Percentiles rank a stretch among this genome's conserved stretches.
Conservation (phyloP, 2,329 filamentous ascomycete genomes). For the Hawksworthiomyces lignivorus region DNA sequence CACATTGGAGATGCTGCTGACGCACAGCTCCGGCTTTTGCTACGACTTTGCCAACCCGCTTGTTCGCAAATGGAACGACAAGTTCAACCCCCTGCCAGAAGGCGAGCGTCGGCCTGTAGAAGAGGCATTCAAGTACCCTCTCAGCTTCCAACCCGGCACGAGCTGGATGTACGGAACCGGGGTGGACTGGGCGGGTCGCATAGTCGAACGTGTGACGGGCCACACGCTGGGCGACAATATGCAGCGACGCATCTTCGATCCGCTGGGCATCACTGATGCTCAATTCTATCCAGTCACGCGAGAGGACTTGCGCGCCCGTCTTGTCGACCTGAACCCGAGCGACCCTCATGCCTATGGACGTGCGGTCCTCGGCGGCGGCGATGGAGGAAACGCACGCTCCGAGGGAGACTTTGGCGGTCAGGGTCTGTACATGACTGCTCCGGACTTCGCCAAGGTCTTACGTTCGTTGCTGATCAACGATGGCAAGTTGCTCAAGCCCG, state of each 20-base stretch:
- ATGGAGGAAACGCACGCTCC: constrained; percentile 24
- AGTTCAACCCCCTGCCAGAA: not conserved
- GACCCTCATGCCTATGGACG: constrained; percentile 28
- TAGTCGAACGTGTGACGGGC: constrained; percentile 41
- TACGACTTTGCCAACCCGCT: constrained; percentile 36
- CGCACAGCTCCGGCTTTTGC: constrained; percentile 39
- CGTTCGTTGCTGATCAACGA: constrained; percentile 41
- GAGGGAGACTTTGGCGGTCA: constrained; percentile 38
- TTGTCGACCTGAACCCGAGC: constrained; percentile 30
- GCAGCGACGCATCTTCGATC: constrained; percentile 34
- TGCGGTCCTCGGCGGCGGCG: constrained; percentile 26
- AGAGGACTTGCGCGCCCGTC: constrained; percentile 25
- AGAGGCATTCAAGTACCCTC: constrained; percentile 34
- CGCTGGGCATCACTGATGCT: constrained; percentile 32
- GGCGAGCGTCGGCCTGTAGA: constrained; percentile 27
- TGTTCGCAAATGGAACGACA: constrained; percentile 26
- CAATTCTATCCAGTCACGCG: constrained; percentile 31
- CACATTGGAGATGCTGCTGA: constrained; percentile 44
- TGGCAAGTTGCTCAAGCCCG: constrained; percentile 34
- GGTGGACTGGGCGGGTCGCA: constrained; percentile 45
- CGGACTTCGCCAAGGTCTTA: constrained; percentile 37
- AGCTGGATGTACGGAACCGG: constrained; percentile 43
- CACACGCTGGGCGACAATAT: constrained; percentile 35
- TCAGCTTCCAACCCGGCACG: constrained; percentile 42
- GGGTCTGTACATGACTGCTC: constrained; percentile 29